Evolutionary conservation across 306 rosid species (phyloP).

Genomic region (Casuarina glauca): DNA sequence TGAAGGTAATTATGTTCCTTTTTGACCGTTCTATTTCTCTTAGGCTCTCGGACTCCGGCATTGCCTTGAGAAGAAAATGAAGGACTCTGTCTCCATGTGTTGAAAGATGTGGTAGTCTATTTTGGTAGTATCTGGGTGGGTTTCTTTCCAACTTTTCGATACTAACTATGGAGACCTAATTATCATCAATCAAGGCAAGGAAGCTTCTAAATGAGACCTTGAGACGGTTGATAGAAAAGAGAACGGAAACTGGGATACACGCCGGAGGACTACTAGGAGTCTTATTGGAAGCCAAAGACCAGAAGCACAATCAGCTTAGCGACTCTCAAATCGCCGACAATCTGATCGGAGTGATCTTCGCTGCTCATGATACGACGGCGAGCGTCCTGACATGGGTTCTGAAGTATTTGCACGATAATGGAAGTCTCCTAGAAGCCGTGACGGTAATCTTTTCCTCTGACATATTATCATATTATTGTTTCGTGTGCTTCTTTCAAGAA

Average conservation of each 20-base stretch:
- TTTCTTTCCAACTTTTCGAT: neutral
- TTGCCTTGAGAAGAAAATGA: neutral
- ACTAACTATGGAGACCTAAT: neutral
- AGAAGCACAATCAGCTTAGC: conserved; percentile 29
- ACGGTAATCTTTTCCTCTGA: conserved; percentile 29
- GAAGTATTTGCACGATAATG: conserved; percentile 73
- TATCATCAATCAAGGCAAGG: conserved; percentile 63
- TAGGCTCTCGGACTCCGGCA: neutral
- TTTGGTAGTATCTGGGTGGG: too few species aligned
- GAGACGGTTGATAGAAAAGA: conserved; percentile 55
- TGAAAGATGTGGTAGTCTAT: too few species aligned
- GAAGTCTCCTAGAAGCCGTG: conserved; percentile 54
- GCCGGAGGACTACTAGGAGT: conserved; percentile 63
- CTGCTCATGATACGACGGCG: conserved; percentile 95
- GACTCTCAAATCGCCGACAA: conserved; percentile 86
- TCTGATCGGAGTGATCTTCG: conserved; percentile 86
- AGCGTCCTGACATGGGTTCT: conserved; percentile 81
- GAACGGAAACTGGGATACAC: conserved; percentile 38
- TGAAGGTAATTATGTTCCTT: conserved; percentile 48
- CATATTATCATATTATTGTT: too few species aligned
- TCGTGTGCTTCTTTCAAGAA: too few species aligned
- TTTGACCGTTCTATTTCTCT: neutral
- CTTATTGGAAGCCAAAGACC: conserved; percentile 39
- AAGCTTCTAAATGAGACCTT: conserved; percentile 57
- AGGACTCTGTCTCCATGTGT: neutral